Percentiles rank a stretch among this genome's conserved stretches.
Conservation (phyloP, 2,329 filamentous ascomycete species). For the Fusarium torulosum region DNA sequence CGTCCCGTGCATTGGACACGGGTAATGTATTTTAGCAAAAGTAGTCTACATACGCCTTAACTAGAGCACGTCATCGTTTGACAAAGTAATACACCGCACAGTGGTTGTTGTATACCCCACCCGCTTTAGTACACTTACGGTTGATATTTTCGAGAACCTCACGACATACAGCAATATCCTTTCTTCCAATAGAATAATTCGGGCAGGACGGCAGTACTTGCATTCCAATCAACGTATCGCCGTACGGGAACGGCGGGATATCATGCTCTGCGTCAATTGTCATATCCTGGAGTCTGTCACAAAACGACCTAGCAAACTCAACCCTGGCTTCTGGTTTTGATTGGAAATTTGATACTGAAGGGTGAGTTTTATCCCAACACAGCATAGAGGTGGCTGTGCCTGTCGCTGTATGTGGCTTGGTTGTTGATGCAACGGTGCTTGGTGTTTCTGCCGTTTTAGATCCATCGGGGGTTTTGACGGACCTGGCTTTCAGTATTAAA, state of each 20-base stretch:
- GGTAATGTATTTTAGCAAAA: no score
- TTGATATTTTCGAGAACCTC: conserved; percentile 6
- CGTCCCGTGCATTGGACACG: no score
- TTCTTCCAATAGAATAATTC: not conserved
- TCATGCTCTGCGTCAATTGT: not conserved
- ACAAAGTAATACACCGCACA: conserved; percentile 5
- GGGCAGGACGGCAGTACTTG: conserved; percentile 1
- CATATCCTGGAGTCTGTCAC: not conserved
- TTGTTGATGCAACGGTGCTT: not conserved
- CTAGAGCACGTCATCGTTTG: not conserved
- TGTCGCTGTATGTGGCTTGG: not conserved
- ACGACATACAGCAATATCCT: not conserved
- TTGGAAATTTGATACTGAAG: not conserved
- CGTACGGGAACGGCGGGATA: not conserved
- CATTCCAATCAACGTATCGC: conserved; percentile 4
- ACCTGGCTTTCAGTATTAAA: not conserved
- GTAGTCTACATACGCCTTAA: not conserved
- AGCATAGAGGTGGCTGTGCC: conserved; percentile 2
- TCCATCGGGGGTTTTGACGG: not conserved
- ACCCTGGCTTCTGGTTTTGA: conserved; percentile 4
- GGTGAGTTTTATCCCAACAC: conserved; percentile 7
- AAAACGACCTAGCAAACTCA: conserved; percentile 4
- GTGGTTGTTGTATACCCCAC: not conserved
- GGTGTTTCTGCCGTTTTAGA: not conserved
- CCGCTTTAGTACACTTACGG: not conserved